These are phyloP conservation scores for Gnetum montanum DNA, from an alignment of 75 land plant genomes.

Conservation along the genomic window DNA sequence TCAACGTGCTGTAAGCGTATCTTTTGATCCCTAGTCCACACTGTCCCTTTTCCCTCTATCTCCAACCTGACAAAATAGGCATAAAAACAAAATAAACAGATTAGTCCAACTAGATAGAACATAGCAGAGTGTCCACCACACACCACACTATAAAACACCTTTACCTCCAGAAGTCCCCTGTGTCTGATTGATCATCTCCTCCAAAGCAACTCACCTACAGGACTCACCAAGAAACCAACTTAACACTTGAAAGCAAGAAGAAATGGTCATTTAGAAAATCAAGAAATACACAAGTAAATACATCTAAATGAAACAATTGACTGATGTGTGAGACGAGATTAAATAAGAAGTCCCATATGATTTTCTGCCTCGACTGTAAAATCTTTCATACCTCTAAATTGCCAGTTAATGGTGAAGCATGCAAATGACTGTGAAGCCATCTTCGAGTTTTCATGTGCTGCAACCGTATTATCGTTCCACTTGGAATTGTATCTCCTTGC, in stretches of 20 bases:
- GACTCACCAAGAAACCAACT: too few relatives aligned
- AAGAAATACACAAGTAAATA: too few relatives aligned
- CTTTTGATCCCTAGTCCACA: constrained; percentile 85
- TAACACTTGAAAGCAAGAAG: too few relatives aligned
- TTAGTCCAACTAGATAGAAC: neutral
- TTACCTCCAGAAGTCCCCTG: constrained; percentile 92
- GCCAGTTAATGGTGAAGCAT: constrained; percentile 86
- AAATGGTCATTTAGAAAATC: too few relatives aligned
- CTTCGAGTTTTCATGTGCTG: constrained; percentile 90
- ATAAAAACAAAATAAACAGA: constrained; percentile 2
- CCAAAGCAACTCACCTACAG: constrained; percentile 95
- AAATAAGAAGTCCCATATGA: too few relatives aligned
- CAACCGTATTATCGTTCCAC: constrained; percentile 62
- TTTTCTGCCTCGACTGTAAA: too few relatives aligned
- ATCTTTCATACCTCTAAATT: constrained; percentile 65
- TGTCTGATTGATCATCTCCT: constrained; percentile 63
- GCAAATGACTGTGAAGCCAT: constrained; percentile 97
- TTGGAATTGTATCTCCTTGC: constrained; percentile 71
- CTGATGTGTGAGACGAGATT: too few relatives aligned
- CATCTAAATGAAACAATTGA: too few relatives aligned
- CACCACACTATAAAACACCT: too few relatives aligned
- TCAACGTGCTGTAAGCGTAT: constrained; percentile 82
- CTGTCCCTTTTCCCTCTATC: constrained; percentile 83
- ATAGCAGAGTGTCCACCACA: neutral
- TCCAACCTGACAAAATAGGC: constrained; percentile 39